Conservation (phyloP, 352 stramenopile genomes). For the Phytophthora nicotianae region DNA sequence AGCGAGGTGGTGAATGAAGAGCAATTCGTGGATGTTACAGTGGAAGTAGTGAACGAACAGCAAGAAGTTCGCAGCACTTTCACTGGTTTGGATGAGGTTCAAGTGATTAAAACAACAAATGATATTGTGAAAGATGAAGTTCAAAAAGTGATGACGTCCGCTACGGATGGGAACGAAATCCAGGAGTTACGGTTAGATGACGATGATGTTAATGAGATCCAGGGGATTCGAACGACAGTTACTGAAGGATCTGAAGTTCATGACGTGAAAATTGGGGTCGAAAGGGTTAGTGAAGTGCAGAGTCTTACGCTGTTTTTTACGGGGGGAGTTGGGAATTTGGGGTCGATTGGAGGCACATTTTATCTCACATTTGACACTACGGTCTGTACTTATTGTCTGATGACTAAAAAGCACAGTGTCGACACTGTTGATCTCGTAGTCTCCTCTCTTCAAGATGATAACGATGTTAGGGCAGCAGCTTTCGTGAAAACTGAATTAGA, state of each 20-base stretch:
- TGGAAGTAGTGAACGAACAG: slow-evolving; percentile 95
- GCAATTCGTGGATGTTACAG: slow-evolving; percentile 92
- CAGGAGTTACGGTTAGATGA: slow-evolving; percentile 83
- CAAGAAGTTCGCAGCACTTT: slow-evolving; percentile 93
- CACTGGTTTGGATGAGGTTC: slow-evolving; percentile 86
- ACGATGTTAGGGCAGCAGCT: slow-evolving; percentile 21
- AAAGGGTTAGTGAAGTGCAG: slow-evolving; percentile 82
- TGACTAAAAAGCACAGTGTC: slow-evolving; percentile 38
- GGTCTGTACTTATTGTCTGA: slow-evolving; percentile 68
- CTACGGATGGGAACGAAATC: slow-evolving; percentile 93
- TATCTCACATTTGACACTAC: slow-evolving; percentile 65
- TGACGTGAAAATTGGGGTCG: slow-evolving; percentile 86
- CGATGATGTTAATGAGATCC: slow-evolving; percentile 92
- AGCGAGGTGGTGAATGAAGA: slow-evolving; percentile 91
- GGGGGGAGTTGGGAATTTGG: slow-evolving; percentile 4
- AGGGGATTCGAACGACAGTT: slow-evolving; percentile 85
- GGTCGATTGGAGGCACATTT: slow-evolving; percentile 43
- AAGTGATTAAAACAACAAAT: slow-evolving; percentile 84
- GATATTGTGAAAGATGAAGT: slow-evolving; percentile 87
- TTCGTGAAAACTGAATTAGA: slow-evolving; percentile 39
- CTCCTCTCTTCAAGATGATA: slow-evolving; percentile 34
- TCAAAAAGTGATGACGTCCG: slow-evolving; percentile 91
- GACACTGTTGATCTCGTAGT: slow-evolving; percentile 52
- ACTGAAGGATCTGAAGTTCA: slow-evolving; percentile 88
- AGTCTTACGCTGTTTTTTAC: slow-evolving; percentile 21